Conservation (phyloP, 2,329 filamentous ascomycete genomes). For the Hypoxylon sp. region DNA sequence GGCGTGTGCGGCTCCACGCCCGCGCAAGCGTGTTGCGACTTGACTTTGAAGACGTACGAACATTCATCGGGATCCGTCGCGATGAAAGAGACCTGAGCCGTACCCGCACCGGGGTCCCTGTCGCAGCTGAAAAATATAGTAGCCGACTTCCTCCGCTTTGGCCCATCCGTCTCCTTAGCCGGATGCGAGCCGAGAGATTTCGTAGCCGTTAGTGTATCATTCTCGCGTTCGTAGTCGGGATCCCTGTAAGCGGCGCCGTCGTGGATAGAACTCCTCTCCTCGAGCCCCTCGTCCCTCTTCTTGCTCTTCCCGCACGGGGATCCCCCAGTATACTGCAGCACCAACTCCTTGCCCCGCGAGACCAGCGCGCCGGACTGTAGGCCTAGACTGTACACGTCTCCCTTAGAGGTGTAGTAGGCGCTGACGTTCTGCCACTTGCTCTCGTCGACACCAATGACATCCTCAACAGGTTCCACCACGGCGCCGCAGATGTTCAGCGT, state of each 20-base stretch:
- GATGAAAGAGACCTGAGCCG: conserved; percentile 84
- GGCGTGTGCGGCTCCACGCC: conserved; percentile 77
- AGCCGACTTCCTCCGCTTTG: conserved; percentile 76
- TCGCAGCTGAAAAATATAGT: conserved; percentile 96
- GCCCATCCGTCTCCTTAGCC: conserved; percentile 46
- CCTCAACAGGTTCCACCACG: conserved; percentile 74
- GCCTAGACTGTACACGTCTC: conserved; percentile 81
- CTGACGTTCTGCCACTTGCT: conserved; percentile 78
- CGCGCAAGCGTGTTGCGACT: conserved; percentile 84
- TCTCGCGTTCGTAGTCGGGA: conserved; percentile 51
- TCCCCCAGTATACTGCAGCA: conserved; percentile 81
- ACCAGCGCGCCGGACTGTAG: conserved; percentile 68
- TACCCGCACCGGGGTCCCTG: conserved; percentile 76
- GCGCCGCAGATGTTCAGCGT: conserved; percentile 85
- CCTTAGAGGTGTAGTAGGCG: conserved; percentile 78
- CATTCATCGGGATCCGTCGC: conserved; percentile 88
- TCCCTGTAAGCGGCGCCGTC: conserved; percentile 54
- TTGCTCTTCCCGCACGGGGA: conserved; percentile 75
- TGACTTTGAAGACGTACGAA: conserved; percentile 94
- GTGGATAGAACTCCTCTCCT: conserved; percentile 52
- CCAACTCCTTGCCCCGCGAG: conserved; percentile 78
- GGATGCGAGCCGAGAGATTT: conserved; percentile 39
- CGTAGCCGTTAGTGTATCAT: conserved; percentile 45
- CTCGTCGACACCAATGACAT: conserved; percentile 74
- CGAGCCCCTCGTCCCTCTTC: conserved; percentile 52